Percentiles rank a stretch among this genome's conserved stretches.
phyloP scores from a whole-genome alignment of 2,329 filamentous ascomycete genomes.

The Akanthomyces uredinophilus region DNA sequence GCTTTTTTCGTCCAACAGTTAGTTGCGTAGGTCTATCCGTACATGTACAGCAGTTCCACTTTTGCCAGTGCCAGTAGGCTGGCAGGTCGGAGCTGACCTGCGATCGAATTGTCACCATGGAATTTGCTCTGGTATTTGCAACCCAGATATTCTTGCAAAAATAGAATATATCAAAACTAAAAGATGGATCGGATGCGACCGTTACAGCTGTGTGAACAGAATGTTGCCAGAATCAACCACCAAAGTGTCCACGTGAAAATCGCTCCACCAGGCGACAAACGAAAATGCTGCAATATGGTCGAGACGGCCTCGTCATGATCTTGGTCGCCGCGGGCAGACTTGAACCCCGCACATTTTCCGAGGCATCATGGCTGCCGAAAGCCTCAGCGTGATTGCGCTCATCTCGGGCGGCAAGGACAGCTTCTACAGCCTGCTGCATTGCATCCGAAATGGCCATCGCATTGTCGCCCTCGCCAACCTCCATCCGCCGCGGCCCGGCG shows the following conservation, averaged over 20 bases:
- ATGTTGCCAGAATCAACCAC: background rate
- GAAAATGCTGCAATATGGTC: conserved; percentile 2
- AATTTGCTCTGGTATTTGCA: too few species aligned
- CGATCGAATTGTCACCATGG: background rate
- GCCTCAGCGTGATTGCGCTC: conserved; percentile 77
- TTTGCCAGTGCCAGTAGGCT: too few species aligned
- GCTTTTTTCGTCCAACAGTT: too few species aligned
- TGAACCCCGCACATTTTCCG: background rate
- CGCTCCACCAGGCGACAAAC: conserved; percentile 1
- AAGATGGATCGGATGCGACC: background rate
- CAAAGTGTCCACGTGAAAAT: conserved; percentile 11
- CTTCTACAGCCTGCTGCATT: conserved; percentile 88
- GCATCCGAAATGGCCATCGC: conserved; percentile 75
- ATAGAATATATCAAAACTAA: background rate
- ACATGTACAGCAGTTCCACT: background rate
- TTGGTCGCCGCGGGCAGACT: background rate
- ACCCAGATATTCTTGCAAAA: background rate
- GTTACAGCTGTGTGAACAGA: background rate
- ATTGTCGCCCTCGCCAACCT: conserved; percentile 88
- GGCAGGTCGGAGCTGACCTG: background rate
- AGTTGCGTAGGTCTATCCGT: too few species aligned
- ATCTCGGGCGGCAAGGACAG: conserved; percentile 98
- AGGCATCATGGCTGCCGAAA: conserved; percentile 36
- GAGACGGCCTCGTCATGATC: background rate
- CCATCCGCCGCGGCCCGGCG: conserved; percentile 16